phyloP scores from a whole-genome alignment of 441 rosid genomes.

The Melastoma candidum region DNA sequence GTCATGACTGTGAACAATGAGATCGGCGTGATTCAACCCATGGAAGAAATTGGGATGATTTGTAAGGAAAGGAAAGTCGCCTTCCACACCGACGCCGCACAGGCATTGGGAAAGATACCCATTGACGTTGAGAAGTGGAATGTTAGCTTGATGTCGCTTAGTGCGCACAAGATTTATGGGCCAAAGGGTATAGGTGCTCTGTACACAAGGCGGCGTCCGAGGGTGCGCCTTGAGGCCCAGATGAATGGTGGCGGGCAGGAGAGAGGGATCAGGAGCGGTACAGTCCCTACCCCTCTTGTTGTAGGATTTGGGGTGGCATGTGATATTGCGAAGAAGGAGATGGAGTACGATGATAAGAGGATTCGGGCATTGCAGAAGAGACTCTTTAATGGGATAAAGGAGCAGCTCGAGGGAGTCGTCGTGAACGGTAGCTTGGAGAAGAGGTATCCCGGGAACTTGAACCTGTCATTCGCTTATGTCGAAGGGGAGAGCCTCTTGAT shows the following conservation, averaged over 20 bases:
- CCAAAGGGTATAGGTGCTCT: slow-evolving; percentile 94
- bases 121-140: slow-evolving; percentile 85
- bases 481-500: slow-evolving; percentile 95
- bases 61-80: slow-evolving; percentile 77
- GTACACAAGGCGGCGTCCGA: slow-evolving; percentile 73
- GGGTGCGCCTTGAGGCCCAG: slow-evolving; percentile 76
- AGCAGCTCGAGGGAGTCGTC: slow-evolving; percentile 75
- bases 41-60: slow-evolving; percentile 83
- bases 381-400: slow-evolving; percentile 57
- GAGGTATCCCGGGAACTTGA: slow-evolving; percentile 74
- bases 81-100: slow-evolving; percentile 92
- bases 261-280: slow-evolving; percentile 94
- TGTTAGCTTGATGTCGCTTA: slow-evolving; percentile 83
- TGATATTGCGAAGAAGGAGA: slow-evolving; percentile 77
- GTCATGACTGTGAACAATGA: slow-evolving; percentile 96
- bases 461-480: slow-evolving; percentile 82
- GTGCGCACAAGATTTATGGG: slow-evolving; percentile 86
- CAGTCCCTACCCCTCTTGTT: slow-evolving; percentile 71
- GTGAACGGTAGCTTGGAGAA: slow-evolving; percentile 78
- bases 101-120: slow-evolving; percentile 89
- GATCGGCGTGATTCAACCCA: slow-evolving; percentile 90
- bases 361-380: slow-evolving; percentile 54
- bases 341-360: slow-evolving; percentile 77
- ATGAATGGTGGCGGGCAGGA: slow-evolving; percentile 99
- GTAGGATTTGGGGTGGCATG: slow-evolving; percentile 94